Conservation (phyloP, 2,329 filamentous ascomycete genomes). For the Zasmidium citrigriseum region DNA sequence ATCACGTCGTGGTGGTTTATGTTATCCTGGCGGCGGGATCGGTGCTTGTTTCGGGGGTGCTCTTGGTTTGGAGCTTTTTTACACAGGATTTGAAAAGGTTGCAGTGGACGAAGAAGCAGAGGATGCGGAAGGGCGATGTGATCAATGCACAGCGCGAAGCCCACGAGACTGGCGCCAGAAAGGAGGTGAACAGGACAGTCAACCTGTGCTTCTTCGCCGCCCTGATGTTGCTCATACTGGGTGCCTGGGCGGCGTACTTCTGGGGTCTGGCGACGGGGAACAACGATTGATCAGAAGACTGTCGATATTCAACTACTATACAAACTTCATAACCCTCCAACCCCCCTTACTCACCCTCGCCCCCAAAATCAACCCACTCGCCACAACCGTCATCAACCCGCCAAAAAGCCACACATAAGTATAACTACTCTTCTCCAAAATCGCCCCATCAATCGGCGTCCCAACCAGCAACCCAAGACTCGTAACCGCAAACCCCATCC, state of each 20-base stretch:
- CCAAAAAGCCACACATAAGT: constrained; percentile 47
- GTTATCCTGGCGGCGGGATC: constrained; percentile 55
- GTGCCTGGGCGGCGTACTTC: constrained; percentile 59
- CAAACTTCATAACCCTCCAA: constrained; percentile 21
- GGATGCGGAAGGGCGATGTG: constrained; percentile 47
- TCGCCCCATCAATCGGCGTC: constrained; percentile 59
- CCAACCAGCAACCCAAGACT: constrained; percentile 54
- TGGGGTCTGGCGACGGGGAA: constrained; percentile 61
- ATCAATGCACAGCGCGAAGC: constrained; percentile 46
- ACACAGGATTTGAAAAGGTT: constrained; percentile 50
- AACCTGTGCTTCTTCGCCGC: constrained; percentile 44
- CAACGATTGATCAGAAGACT: constrained; percentile 32
- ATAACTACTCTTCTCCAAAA: constrained; percentile 49
- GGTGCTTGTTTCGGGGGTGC: constrained; percentile 45
- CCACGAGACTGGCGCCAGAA: constrained; percentile 40
- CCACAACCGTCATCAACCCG: constrained; percentile 34
- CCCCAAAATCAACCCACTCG: constrained; percentile 24
- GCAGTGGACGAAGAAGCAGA: constrained; percentile 61
- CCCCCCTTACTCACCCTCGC: constrained; percentile 32
- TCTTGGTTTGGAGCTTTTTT: constrained; percentile 44
- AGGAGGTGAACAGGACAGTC: constrained; percentile 39
- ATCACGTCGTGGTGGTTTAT: constrained; percentile 58
- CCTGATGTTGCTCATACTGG: constrained; percentile 51
- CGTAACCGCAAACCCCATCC: constrained; percentile 56
- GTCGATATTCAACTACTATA: constrained; percentile 5